phyloP scores from a whole-genome alignment of 2,329 filamentous ascomycete species.

The Fusarium sp. region DNA sequence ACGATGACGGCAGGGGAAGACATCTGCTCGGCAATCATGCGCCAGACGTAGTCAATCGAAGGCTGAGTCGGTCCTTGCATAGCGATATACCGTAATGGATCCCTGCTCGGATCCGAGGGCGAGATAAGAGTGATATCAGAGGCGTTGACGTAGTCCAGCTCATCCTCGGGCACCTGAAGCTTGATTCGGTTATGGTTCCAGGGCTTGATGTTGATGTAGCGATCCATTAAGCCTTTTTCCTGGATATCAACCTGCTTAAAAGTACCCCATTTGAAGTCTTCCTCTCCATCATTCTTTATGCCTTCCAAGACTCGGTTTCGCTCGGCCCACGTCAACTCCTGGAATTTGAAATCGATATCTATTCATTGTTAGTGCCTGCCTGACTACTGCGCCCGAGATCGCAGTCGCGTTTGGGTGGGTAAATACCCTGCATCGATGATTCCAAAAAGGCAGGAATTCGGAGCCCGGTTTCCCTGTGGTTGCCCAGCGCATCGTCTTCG shows the following conservation, averaged over 20 bases:
- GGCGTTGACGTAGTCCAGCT: slow-evolving; percentile 86
- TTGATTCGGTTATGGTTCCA: slow-evolving; percentile 89
- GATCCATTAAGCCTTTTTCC: slow-evolving; percentile 69
- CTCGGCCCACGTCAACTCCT: slow-evolving; percentile 67
- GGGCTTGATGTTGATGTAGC: slow-evolving; percentile 90
- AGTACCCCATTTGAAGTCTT: slow-evolving; percentile 53
- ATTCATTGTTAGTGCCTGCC: slow-evolving; percentile 26
- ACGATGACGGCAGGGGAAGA: slow-evolving; percentile 83
- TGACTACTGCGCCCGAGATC: neutral
- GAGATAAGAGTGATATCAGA: slow-evolving; percentile 74
- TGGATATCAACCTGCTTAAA: slow-evolving; percentile 53
- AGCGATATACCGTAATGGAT: slow-evolving; percentile 80
- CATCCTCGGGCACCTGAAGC: slow-evolving; percentile 79
- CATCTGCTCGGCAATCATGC: slow-evolving; percentile 90
- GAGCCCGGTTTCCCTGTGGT: slow-evolving; percentile 29
- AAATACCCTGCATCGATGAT: slow-evolving; percentile 54
- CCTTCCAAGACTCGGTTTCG: slow-evolving; percentile 61
- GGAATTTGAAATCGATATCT: slow-evolving; percentile 66
- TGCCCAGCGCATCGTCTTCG: slow-evolving; percentile 34
- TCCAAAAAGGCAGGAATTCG: slow-evolving; percentile 58
- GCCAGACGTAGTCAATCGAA: slow-evolving; percentile 87
- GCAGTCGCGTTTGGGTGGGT: neutral
- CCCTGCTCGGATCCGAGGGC: slow-evolving; percentile 54
- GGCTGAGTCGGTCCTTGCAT: slow-evolving; percentile 89
- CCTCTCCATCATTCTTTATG: slow-evolving; percentile 52